A percentile compares a stretch with the other conserved stretches of the same genome.
Evolutionary conservation across 495 filamentous ascomycete species (phyloP).

Genomic region (Parmelia sp.): DNA sequence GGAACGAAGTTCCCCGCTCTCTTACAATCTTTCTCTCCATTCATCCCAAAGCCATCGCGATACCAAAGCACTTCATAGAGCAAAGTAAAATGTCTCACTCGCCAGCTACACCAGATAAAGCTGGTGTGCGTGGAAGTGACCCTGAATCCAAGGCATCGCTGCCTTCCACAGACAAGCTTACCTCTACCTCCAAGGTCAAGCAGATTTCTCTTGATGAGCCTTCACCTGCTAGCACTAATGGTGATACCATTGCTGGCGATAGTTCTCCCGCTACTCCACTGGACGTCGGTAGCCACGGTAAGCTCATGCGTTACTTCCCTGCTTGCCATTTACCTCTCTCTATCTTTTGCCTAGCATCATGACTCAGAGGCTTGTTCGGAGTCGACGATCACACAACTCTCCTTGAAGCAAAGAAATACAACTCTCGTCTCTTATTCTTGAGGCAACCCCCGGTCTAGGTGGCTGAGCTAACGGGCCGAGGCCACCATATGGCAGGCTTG

Average conservation of each 20-base stretch:
- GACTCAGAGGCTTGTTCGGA: neutral
- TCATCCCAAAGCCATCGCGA: neutral
- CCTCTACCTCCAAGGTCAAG: slow-evolving; percentile 18
- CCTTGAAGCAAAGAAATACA: neutral
- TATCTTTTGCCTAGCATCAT: neutral
- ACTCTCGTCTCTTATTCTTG: neutral
- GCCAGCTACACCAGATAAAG: slow-evolving; percentile 26
- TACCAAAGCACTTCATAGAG: neutral
- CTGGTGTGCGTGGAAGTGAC: neutral
- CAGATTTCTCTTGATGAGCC: slow-evolving; percentile 27
- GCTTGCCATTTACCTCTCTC: neutral
- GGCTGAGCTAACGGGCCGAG: neutral
- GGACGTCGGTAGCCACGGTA: slow-evolving; percentile 21
- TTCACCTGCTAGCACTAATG: slow-evolving; percentile 38
- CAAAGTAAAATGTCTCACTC: slow-evolving; percentile 21
- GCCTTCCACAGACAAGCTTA: slow-evolving; percentile 17
- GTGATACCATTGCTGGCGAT: slow-evolving; percentile 28
- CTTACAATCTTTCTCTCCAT: neutral
- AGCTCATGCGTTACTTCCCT: slow-evolving; percentile 4
- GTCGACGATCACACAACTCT: neutral
- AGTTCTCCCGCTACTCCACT: slow-evolving; percentile 31
- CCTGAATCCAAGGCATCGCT: slow-evolving; percentile 8
- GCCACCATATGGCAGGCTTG: slow-evolving; percentile 12
- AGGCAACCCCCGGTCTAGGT: neutral
- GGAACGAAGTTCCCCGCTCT: neutral